Base-by-base conservation (phyloP, 169 alveolate species). In the Plasmodium billcollinsi region DNA sequence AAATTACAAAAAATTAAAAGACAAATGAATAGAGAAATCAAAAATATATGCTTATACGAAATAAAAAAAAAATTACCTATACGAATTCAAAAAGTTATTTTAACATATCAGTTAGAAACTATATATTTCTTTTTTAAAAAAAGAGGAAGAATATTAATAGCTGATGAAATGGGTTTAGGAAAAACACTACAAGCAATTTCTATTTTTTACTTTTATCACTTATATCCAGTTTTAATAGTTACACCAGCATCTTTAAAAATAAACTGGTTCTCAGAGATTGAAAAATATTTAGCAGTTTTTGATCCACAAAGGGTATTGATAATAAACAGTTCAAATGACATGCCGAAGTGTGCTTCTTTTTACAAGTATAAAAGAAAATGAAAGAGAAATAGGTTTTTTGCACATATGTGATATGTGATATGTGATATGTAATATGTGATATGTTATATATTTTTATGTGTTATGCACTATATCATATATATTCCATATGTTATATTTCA, bases 121-220 rank as follows among this genome's bases (percentile, higher is more conserved):
- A 69, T 76, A 43, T 76, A 76, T 56, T 76, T 76, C 45, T 76
- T 76, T 65, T 47, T 47, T 47, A n/a, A 76, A 59, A 49, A 76
- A 33, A 76, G 66, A 18, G 89, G 89, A 49, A 97, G 97, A 62
- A 98, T 97, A 12, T 96, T 97, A 56, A 91, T 97, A 58, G 99
- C 98, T 2, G 99, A 97, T 91, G 99, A 97, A 90, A 97, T 97
- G 99, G 99, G 99, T 33, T 96, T 97, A 15, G 99, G 99, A 11
- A 97, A 97, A 90, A 97, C 99, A 0, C 95, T 97, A 24, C 98
- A 97, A 70, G 92, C 98, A 7, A 97, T 97, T 29, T 89, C 94
- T 73, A 88, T 96, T 78, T 95, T 93, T 58, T 78, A 76, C 90
- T 98, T 96, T 76, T 88, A 92, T 33, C 80, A 95, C 9, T 92